These are phyloP conservation scores for Fusarium sp. DNA, from an alignment of 2,329 filamentous ascomycete species.

Conservation along the genomic window DNA sequence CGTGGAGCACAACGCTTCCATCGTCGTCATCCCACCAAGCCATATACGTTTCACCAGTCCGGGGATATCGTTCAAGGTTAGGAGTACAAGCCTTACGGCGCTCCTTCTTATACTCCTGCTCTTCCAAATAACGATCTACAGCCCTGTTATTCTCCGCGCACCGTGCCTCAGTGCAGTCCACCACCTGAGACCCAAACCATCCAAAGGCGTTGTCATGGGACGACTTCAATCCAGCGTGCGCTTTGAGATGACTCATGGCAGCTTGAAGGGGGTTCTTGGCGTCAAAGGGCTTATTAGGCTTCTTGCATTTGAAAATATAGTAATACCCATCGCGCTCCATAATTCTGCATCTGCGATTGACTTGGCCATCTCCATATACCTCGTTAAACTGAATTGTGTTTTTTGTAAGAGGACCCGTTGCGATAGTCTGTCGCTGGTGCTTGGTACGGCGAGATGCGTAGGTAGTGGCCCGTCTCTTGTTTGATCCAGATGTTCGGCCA, in stretches of 20 bases:
- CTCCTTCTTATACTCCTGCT: background rate
- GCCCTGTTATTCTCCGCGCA: background rate
- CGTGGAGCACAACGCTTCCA: accelerated
- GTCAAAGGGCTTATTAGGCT: accelerated
- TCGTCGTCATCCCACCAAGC: background rate
- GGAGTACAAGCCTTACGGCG: accelerated
- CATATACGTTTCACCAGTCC: background rate
- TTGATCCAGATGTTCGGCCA: accelerated
- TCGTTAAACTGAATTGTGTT: accelerated
- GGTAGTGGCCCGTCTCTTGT: accelerated
- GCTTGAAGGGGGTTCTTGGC: accelerated
- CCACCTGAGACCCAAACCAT: accelerated
- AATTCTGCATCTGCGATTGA: background rate
- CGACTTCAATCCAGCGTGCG: too few relatives aligned
- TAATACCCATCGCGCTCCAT: accelerated
- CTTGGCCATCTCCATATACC: accelerated
- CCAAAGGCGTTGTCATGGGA: too few relatives aligned
- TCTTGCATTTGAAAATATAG: background rate
- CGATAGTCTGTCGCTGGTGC: background rate
- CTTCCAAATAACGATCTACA: background rate
- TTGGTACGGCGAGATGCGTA: accelerated
- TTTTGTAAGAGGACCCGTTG: accelerated
- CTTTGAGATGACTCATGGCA: background rate
- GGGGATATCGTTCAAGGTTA: accelerated
- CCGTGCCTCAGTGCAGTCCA: accelerated